phyloP scores from a whole-genome alignment of 805 yeast species.

The Hanseniaspora lachancei region DNA sequence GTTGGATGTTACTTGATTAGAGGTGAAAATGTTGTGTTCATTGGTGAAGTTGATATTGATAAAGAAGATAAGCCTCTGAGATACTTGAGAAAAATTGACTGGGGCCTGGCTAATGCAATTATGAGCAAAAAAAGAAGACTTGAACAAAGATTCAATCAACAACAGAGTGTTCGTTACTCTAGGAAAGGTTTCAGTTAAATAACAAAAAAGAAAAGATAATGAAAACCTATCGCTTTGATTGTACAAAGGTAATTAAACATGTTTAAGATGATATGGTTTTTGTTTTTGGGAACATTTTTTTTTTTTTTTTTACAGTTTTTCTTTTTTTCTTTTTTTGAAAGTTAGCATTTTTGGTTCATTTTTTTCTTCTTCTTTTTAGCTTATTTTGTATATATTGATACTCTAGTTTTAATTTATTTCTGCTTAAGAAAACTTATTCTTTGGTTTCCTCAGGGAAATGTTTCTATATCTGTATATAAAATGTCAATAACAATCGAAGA shows the following conservation, averaged over 20 bases:
- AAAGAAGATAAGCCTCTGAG: slow-evolving; percentile 60
- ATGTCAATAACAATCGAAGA: too few species aligned
- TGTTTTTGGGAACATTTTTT: neutral
- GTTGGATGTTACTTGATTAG: slow-evolving; percentile 79
- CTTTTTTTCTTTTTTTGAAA: neutral
- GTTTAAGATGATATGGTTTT: neutral
- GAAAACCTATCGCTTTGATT: neutral
- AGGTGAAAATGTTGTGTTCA: slow-evolving; percentile 88
- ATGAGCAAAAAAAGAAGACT: slow-evolving; percentile 24
- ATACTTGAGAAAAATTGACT: slow-evolving; percentile 45
- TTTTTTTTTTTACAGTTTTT: neutral
- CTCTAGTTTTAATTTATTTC: neutral
- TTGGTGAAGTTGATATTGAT: slow-evolving; percentile 88
- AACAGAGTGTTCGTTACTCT: slow-evolving; percentile 37
- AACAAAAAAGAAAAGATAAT: neutral
- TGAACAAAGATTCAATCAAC: slow-evolving; percentile 32
- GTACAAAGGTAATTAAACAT: neutral
- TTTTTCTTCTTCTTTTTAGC: neutral
- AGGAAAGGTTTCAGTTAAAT: slow-evolving; percentile 40
- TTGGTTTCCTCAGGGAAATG: too few species aligned
- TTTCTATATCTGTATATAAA: too few species aligned
- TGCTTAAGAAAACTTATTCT: neutral
- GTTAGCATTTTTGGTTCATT: neutral
- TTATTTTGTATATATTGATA: neutral
- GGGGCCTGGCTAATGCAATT: slow-evolving; percentile 43